Conservation (phyloP, 2,329 filamentous ascomycete species). For the Cladosporium sp. region DNA sequence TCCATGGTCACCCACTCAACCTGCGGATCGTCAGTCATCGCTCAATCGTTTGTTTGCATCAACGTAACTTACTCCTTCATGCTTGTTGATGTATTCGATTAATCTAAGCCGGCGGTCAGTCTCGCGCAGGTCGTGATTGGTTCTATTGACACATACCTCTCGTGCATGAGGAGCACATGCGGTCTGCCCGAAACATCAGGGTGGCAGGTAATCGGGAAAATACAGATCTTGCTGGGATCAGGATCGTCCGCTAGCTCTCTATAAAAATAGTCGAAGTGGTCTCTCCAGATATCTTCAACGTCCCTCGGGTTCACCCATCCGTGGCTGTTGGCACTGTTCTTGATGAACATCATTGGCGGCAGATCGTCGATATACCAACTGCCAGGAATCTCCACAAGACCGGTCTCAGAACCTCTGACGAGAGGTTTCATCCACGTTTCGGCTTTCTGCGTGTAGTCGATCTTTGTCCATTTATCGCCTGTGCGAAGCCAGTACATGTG, state of each 20-base stretch:
- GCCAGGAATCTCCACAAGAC: slow-evolving; percentile 63
- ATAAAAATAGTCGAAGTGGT: slow-evolving; percentile 72
- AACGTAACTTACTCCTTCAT: slow-evolving; percentile 52
- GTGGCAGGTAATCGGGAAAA: slow-evolving; percentile 75
- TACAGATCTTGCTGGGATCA: slow-evolving; percentile 27
- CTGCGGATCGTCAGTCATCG: not conserved
- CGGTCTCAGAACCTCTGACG: slow-evolving; percentile 57
- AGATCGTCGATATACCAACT: slow-evolving; percentile 55
- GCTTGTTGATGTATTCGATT: slow-evolving; percentile 68
- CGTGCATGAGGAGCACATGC: slow-evolving; percentile 71
- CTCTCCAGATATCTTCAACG: slow-evolving; percentile 63
- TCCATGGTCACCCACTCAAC: slow-evolving; percentile 59
- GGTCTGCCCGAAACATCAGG: slow-evolving; percentile 66
- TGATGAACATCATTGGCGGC: slow-evolving; percentile 68
- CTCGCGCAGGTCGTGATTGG: not conserved
- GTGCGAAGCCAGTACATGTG: slow-evolving; percentile 63
- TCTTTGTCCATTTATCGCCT: slow-evolving; percentile 66
- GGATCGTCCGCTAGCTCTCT: slow-evolving; percentile 70
- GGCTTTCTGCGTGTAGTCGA: slow-evolving; percentile 62
- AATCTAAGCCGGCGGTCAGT: slow-evolving; percentile 40
- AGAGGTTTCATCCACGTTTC: slow-evolving; percentile 67
- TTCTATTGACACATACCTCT: slow-evolving; percentile 48
- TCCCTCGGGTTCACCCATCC: slow-evolving; percentile 57
- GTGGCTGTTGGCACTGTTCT: slow-evolving; percentile 61
- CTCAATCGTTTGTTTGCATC: not conserved